Percentiles rank a stretch among this genome's conserved stretches.
These are phyloP conservation scores for Cryptococcus neoformans DNA, from an alignment of 1,284 basidiomycete genomes.

Conservation along the genomic window DNA sequence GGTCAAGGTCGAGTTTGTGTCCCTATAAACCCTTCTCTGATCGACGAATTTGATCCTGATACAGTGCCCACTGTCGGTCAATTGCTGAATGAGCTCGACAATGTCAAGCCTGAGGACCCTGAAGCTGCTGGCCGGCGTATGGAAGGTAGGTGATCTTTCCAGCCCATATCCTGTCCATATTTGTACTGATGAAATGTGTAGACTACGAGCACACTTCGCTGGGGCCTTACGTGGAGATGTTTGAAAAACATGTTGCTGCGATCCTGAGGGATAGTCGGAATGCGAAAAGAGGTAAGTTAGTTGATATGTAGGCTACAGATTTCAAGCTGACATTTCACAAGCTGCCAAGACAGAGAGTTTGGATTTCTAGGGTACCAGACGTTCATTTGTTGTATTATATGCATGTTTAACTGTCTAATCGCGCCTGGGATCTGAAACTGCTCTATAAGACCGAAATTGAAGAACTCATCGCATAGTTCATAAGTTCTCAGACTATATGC, in stretches of 20 bases:
- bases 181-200: slow-evolving; percentile 5
- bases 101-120: slow-evolving; percentile 51
- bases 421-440: neutral
- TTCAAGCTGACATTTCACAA: neutral
- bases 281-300: slow-evolving; percentile 25
- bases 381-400: slow-evolving; percentile 7
- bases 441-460: too few relatives aligned
- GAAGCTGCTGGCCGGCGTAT: slow-evolving; percentile 30
- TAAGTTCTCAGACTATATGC: too few relatives aligned
- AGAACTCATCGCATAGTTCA: too few relatives aligned
- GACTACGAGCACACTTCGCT: slow-evolving; percentile 59
- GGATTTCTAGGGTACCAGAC: slow-evolving; percentile 21
- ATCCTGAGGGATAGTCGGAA: slow-evolving; percentile 49
- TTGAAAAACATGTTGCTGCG: slow-evolving; percentile 66
- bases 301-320: neutral
- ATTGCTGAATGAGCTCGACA: slow-evolving; percentile 70
- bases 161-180: neutral
- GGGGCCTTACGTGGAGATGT: slow-evolving; percentile 83
- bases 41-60: slow-evolving; percentile 84
- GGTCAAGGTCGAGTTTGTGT: slow-evolving; percentile 80
- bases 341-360: slow-evolving; percentile 30
- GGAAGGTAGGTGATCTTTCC: slow-evolving; percentile 19
- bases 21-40: slow-evolving; percentile 72
- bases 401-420: slow-evolving; percentile 1
- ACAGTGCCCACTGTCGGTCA: slow-evolving; percentile 81